Evolutionary conservation across 2,329 filamentous ascomycete species (phyloP), one percentile per base, ranked within the genome.

Genomic region (Mycosphaerelloides madeirae): DNA sequence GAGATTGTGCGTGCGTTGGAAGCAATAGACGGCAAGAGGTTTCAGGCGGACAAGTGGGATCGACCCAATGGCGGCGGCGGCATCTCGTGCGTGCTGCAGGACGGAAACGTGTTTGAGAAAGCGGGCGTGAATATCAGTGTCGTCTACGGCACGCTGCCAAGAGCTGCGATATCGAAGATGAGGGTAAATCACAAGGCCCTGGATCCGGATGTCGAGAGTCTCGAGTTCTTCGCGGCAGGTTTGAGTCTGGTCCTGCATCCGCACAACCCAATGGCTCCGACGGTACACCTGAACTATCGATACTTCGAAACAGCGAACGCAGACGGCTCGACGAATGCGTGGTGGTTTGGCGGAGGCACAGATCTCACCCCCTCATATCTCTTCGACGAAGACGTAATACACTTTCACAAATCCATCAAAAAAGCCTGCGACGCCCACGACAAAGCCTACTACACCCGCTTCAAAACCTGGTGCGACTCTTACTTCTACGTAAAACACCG

Each of bases 381-480:
- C 25, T 97, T 95, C 69, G 91, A 96, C 58, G 93, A 98, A 66
- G 93, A 98, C 66, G 91, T 87, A 29, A 86, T 94, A 46, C 91
- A 96, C 68, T 98, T 98, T 78, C 93, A 98, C 75, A 82, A 82
- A 66, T 88, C 85, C 2, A 84, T 98, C 61, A 97, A 96, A 70
- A 81, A 88, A 35, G 85, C 85, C 14, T 98, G 93, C 70, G 93
- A 98, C 68, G 83, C 84, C 56, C 93, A 98, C 67, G 87, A 96
- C 72, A 87, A 86, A 65, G 78, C 76, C 29, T 98, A 96, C 75
- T 98, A 94, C 67, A 83, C 88, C 11, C 81, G 83, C 41, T 98
- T 97, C 78, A 98, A 98, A 74, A 84, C 85, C 64, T 98, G 93
- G 93, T 98, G 93, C 66, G 93, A 98, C 66, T 82, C 94, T 59